phyloP scores from a whole-genome alignment of 78 protist species.

The Dictyostelium purpureum region DNA sequence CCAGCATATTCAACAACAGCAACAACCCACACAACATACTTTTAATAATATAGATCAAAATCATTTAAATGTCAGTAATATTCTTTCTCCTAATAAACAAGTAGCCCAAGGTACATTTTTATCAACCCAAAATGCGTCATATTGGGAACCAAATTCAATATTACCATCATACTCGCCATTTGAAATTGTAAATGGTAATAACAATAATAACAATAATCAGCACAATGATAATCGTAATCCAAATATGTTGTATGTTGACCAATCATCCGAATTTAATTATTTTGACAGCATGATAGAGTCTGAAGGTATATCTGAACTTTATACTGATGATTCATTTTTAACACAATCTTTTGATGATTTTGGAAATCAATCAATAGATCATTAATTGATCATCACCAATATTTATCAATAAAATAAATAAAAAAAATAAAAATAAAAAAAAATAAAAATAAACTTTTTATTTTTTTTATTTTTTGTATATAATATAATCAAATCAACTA shows the following conservation, averaged over 20 bases:
- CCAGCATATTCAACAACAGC: neutral
- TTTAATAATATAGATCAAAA: neutral
- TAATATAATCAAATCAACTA: no score
- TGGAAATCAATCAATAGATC: constrained; percentile 61
- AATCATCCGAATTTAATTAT: neutral
- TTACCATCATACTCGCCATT: constrained; percentile 46
- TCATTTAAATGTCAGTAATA: neutral
- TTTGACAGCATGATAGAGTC: constrained; percentile 31
- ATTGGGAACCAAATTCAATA: constrained; percentile 57
- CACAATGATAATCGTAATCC: neutral
- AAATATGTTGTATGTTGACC: neutral
- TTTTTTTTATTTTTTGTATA: no score
- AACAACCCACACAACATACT: neutral
- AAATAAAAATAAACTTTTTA: no score
- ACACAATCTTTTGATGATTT: constrained; percentile 75
- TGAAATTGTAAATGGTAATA: neutral
- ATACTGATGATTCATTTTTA: constrained; percentile 72
- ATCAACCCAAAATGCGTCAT: neutral
- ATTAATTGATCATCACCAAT: no score
- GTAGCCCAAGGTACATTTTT: neutral
- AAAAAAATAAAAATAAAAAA: no score
- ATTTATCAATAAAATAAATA: no score
- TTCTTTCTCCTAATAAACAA: neutral
- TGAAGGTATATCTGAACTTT: constrained; percentile 65
- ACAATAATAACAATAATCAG: neutral